Evolutionary conservation across 2,329 filamentous ascomycete species (phyloP).

Genomic region (Alternaria alternata): DNA sequence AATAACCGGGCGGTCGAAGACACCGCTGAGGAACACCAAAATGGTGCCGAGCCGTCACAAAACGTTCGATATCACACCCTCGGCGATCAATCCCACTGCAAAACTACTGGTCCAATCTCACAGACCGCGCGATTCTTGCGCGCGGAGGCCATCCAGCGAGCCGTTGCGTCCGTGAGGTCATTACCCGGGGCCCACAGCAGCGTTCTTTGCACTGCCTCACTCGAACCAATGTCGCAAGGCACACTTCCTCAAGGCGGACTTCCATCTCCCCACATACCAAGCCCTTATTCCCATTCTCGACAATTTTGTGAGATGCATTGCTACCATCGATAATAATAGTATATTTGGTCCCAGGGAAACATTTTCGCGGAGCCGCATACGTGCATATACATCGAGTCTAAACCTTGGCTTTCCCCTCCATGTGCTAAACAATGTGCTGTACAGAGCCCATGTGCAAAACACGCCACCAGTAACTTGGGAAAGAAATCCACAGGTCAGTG

Average conservation of each 20-base stretch:
- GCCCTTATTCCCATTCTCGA: slow-evolving; percentile 15
- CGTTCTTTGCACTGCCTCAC: slow-evolving; percentile 32
- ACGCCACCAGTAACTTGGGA: neutral
- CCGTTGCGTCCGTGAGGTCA: slow-evolving; percentile 19
- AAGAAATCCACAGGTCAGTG: neutral
- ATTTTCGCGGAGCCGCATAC: slow-evolving; percentile 3
- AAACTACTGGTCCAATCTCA: slow-evolving; percentile 9
- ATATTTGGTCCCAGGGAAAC: slow-evolving; percentile 14
- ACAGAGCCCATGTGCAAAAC: neutral
- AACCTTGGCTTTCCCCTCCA: slow-evolving; percentile 2
- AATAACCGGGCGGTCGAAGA: slow-evolving; percentile 12
- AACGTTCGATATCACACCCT: slow-evolving; percentile 16
- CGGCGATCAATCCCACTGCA: slow-evolving; percentile 13
- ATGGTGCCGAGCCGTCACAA: slow-evolving; percentile 23
- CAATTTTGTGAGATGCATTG: slow-evolving; percentile 18
- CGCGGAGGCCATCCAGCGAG: slow-evolving; percentile 19
- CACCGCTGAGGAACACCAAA: slow-evolving; percentile 8
- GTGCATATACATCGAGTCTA: slow-evolving; percentile 4
- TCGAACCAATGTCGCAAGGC: slow-evolving; percentile 33
- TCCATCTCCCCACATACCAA: slow-evolving; percentile 14
- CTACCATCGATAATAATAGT: slow-evolving; percentile 17
- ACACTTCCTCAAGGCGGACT: slow-evolving; percentile 38
- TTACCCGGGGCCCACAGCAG: slow-evolving; percentile 12
- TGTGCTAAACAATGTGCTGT: slow-evolving; percentile 3
- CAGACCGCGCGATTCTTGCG: slow-evolving; percentile 2